Evolutionary conservation across 2,329 filamentous ascomycete species (phyloP).

Genomic region (Aspergillus fumigatus): DNA sequence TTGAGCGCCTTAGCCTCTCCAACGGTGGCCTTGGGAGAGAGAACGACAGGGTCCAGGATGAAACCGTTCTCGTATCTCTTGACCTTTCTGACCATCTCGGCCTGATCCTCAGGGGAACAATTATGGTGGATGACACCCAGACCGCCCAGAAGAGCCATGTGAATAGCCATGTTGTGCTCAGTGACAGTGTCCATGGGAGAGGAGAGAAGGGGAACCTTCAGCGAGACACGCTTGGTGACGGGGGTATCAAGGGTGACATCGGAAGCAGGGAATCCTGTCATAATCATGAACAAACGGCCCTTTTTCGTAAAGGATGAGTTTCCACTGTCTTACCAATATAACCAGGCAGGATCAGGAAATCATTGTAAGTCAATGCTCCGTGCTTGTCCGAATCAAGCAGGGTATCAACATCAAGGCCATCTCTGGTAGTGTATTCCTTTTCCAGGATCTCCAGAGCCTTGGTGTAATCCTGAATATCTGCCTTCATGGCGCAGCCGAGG

Average conservation of each 20-base stretch:
- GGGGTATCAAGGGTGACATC: conserved; percentile 84
- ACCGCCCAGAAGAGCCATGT: conserved; percentile 60
- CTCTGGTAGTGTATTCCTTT: conserved; percentile 67
- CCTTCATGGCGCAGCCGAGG: conserved; percentile 45
- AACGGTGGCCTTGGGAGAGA: conserved; percentile 80
- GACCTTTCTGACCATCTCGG: conserved; percentile 98
- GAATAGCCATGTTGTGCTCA: conserved; percentile 98
- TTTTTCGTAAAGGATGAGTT: neutral
- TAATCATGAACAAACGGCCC: conserved; percentile 18
- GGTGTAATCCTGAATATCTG: conserved; percentile 65
- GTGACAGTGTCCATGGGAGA: conserved; percentile 99
- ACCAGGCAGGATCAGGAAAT: conserved; percentile 93
- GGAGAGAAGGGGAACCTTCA: conserved; percentile 95
- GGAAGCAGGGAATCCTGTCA: conserved; percentile 77
- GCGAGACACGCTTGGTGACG: conserved; percentile 87
- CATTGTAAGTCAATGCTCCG: conserved; percentile 96
- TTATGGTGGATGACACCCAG: conserved; percentile 95
- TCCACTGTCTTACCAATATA: conserved; percentile 67
- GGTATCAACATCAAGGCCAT: conserved; percentile 83
- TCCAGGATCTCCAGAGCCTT: conserved; percentile 76
- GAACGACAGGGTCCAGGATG: conserved; percentile 91
- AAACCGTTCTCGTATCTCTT: conserved; percentile 99
- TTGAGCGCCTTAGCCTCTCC: conserved; percentile 88
- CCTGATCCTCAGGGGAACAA: conserved; percentile 94
- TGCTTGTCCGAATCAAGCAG: conserved; percentile 88